phyloP scores from a whole-genome alignment of 768 basidiomycete genomes.

The Mycena indigotica region DNA sequence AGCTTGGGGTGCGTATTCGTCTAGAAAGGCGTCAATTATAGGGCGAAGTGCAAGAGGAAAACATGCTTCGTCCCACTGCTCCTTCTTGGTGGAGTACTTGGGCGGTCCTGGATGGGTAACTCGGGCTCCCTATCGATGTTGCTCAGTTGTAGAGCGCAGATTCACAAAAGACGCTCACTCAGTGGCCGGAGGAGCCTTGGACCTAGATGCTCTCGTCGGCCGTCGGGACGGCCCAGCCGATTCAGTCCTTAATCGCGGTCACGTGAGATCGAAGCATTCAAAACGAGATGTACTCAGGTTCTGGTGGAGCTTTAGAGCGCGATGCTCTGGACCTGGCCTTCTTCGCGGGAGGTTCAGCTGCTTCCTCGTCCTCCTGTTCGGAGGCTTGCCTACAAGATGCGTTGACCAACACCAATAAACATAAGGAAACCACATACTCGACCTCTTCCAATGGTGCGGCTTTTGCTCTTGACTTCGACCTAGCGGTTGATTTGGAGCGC shows the following conservation, averaged over 20 bases:
- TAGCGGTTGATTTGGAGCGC: background rate
- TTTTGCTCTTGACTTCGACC: background rate
- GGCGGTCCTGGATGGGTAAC: no score
- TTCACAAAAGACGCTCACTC: no score
- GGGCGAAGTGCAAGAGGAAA: background rate
- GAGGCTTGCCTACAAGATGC: background rate
- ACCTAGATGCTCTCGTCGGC: background rate
- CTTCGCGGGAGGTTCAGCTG: conserved; percentile 1
- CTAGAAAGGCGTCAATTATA: background rate
- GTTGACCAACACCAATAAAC: background rate
- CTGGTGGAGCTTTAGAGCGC: conserved; percentile 7
- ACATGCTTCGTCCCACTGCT: conserved; percentile 18
- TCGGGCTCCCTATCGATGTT: no score
- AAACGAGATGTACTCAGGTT: background rate
- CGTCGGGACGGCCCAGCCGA: background rate
- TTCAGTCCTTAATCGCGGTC: background rate
- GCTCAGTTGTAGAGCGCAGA: no score
- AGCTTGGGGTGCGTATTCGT: conserved; percentile 13
- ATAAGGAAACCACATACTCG: background rate
- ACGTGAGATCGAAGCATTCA: background rate
- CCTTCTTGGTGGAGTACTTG: conserved; percentile 9
- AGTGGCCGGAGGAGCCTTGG: background rate
- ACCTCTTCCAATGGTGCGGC: background rate
- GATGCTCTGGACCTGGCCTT: background rate
- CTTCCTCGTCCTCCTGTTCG: background rate